phyloP scores from a whole-genome alignment of 257 asterid species.

The Coffea canephora region DNA sequence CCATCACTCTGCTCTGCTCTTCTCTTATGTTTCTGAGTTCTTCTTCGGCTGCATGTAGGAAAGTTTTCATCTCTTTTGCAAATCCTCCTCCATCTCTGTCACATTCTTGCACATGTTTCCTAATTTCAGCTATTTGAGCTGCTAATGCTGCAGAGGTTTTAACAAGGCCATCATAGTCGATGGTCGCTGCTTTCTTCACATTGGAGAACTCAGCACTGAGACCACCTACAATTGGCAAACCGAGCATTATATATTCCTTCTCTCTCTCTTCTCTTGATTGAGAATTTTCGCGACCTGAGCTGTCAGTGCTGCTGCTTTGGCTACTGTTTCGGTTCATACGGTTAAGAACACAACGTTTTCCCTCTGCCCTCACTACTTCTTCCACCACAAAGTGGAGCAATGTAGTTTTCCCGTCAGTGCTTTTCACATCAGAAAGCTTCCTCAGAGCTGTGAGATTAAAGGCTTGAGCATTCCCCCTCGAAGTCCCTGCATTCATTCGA shows the following conservation, averaged over 20 bases:
- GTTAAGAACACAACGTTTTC: conserved; percentile 66
- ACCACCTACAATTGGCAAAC: conserved; percentile 80
- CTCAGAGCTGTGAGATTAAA: conserved; percentile 75
- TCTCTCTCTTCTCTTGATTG: conserved; percentile 53
- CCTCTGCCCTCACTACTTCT: conserved; percentile 88
- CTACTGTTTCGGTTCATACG: conserved; percentile 49
- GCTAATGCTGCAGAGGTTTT: conserved; percentile 41
- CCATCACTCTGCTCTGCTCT: conserved; percentile 66
- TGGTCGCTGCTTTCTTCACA: conserved; percentile 64
- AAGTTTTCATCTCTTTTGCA: conserved; percentile 46
- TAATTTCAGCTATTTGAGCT: conserved; percentile 40
- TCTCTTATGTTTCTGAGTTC: conserved; percentile 51
- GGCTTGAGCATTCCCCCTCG: conserved; percentile 88
- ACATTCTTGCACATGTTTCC: conserved; percentile 30
- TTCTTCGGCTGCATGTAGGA: conserved; percentile 55
- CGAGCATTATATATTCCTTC: conserved; percentile 76
- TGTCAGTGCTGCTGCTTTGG: conserved; percentile 25
- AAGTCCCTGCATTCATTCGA: conserved; percentile 77
- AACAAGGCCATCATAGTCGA: conserved; percentile 48
- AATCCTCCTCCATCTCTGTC: conserved; percentile 44
- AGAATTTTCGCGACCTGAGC: conserved; percentile 22
- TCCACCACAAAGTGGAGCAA: conserved; percentile 85
- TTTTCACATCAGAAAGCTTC: conserved; percentile 78
- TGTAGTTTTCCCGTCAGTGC: conserved; percentile 85
- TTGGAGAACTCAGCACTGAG: conserved; percentile 66